These are phyloP conservation scores for Ascochyta fabae DNA, from an alignment of 2,329 filamentous ascomycete species.

Conservation along the genomic window DNA sequence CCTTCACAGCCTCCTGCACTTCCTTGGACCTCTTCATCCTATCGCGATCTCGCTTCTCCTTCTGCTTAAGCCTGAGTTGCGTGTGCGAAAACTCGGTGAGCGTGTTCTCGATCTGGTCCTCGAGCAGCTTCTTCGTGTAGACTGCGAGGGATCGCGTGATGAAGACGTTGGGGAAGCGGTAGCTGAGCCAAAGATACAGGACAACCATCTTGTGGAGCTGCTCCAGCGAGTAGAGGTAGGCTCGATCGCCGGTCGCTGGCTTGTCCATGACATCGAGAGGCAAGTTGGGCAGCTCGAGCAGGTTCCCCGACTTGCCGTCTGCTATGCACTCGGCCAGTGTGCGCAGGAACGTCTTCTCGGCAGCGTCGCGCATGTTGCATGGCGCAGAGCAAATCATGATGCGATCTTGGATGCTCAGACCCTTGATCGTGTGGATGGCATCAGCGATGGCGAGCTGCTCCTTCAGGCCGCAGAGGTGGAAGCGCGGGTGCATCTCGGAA, in stretches of 20 bases:
- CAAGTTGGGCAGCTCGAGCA: conserved; percentile 74
- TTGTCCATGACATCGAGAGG: conserved; percentile 76
- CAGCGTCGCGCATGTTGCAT: conserved; percentile 59
- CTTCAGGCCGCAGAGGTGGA: conserved; percentile 71
- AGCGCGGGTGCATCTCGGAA: conserved; percentile 67
- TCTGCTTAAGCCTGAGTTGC: conserved; percentile 4
- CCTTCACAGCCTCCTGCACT: conserved; percentile 11
- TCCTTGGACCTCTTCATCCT: conserved; percentile 9
- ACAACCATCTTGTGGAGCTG: conserved; percentile 80
- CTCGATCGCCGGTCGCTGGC: conserved; percentile 51
- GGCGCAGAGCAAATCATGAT: conserved; percentile 79
- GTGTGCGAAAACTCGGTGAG: conserved; percentile 63
- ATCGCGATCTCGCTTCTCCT: conserved; percentile 12
- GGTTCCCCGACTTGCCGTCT: conserved; percentile 66
- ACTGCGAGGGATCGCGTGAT: conserved; percentile 75
- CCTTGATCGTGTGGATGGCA: conserved; percentile 72
- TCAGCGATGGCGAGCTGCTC: conserved; percentile 73
- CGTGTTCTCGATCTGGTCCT: conserved; percentile 73
- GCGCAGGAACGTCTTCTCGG: conserved; percentile 58
- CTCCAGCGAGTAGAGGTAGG: conserved; percentile 75
- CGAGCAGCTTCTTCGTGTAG: conserved; percentile 78
- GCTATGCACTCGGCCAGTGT: conserved; percentile 75
- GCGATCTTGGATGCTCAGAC: conserved; percentile 74
- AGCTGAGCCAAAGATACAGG: conserved; percentile 91
- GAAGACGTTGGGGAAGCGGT: conserved; percentile 84